Evolutionary conservation across 352 stramenopile species (phyloP), one percentile per base, ranked within the genome.

Genomic region (Phytopythium mirpurense): DNA sequence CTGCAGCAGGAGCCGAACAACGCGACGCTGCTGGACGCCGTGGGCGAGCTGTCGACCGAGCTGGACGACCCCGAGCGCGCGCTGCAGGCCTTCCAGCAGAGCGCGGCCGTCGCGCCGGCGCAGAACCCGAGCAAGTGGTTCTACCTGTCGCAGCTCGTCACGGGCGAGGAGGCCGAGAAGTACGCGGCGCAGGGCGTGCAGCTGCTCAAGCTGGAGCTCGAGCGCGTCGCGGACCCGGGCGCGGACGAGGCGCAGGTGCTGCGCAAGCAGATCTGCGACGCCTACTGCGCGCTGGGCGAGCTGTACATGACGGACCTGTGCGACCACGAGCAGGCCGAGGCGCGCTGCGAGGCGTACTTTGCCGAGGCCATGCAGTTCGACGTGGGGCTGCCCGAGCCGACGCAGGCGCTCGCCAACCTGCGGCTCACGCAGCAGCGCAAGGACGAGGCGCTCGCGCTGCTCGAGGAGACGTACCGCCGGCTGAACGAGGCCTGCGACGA

Each of bases 241-340:
- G 8, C 41, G 41, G 65, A 77, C 35, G 80, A 86, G 21, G 78
- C 79, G 26, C 46, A 72, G 18, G 66, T 76, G 15, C 70, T 93
- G 43, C 89, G 88, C 65, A 91, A 96, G 70, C 93, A 98, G 71
- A 85, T 98, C 24, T 95, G 88, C 47, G 84, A 94, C 51, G 95
- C 93, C 34, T 97, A 96, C 68, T 98, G 94, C 72, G 90, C 86
- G 9, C 75, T 98, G 15, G 93, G 88, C 12, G 96, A 99, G 74
- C 83, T 99, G 18, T 99, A 98, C 70, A 93, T 99, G 80, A 98
- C 96, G 26, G 96, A 99, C 66, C 74, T 99, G 38, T 99, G 84
- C 56, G 82, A 92, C 62, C 69, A 88, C 65, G 71, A 95, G 54
- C 86, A 98, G 62, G 96, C 96, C 21, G 96, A 99, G 74, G 65